Evolutionary conservation across 805 yeast species (phyloP).

Genomic region (Jamesozyma hellenica): DNA sequence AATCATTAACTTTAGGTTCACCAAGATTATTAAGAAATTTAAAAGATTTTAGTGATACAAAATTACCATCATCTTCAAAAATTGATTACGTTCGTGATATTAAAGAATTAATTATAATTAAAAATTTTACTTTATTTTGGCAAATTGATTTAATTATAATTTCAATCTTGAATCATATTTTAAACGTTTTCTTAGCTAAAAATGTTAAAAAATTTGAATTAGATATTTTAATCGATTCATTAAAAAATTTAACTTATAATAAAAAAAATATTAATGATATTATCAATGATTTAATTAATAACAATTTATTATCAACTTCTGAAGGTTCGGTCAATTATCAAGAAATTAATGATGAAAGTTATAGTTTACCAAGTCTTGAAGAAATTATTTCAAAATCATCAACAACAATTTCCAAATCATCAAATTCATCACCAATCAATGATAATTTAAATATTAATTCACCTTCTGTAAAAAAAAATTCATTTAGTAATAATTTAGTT

Average conservation of each 20-base stretch:
- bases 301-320: conserved; percentile 24
- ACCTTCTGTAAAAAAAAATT: background rate
- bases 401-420: background rate
- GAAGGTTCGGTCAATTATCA: conserved; percentile 25
- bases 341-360: conserved; percentile 22
- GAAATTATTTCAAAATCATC: conserved; percentile 13
- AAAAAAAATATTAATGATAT: conserved; percentile 22
- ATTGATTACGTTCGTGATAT: conserved; percentile 31
- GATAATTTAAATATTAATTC: conserved; percentile 1
- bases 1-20: conserved; percentile 34
- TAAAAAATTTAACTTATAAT: conserved; percentile 29
- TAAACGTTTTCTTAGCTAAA: conserved; percentile 28
- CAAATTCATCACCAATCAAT: conserved; percentile 2
- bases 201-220: conserved; percentile 36
- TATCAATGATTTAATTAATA: conserved; percentile 19
- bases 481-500: background rate
- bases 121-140: conserved; percentile 38
- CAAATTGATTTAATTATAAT: conserved; percentile 36
- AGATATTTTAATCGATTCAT: conserved; percentile 30
- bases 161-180: conserved; percentile 25
- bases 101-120: conserved; percentile 39
- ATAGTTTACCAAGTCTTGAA: conserved; percentile 26
- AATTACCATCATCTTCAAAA: conserved; percentile 33
- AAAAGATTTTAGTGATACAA: conserved; percentile 35
- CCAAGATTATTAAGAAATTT: conserved; percentile 32